Evolutionary conservation across 805 yeast genomes (phyloP), one percentile per base, ranked within the genome.

Genomic region (Dipodascus geniculatus): DNA sequence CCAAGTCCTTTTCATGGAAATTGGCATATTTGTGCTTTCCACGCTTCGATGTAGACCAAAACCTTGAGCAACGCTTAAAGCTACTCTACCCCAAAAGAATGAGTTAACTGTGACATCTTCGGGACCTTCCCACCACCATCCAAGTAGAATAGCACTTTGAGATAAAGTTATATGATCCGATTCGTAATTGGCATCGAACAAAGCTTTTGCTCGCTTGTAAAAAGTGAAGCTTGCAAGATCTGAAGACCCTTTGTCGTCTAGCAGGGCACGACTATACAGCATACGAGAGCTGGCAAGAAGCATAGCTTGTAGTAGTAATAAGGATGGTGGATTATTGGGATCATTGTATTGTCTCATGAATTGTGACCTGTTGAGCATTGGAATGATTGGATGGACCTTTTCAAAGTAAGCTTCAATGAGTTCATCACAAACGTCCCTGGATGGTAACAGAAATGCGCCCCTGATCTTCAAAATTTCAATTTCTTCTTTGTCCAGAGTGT

Each of bases 391-490:
- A 59, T 85, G 87, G 22, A 83, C 75, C 55, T 75, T 74, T 48
- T 74, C 77, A 60, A 87, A 87, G 67, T 77, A 87, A 50, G 76
- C 66, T 49, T 80, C 74, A 35, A 87, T 75, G 54, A 83, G 71
- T 58, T 79, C 85, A 58, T 76, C 77, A 54, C 82, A 76, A 16
- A 83, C 70, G 11, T 76, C 80, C 47, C 74, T 67, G 2, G 77
- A 74, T 1, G 95, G 95, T 20, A 87, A 66, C 51, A 78, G 68
- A 61, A 86, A 86, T 3, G 90, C 87, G 3, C 90, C 91, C 54
- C 81, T 71, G 54, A 80, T 61, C 59, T 80, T 76, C 56, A 86
- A 70, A 48, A 82, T 75, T 62, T 82, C 83, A 61, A 83, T 71
- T 58, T 85, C 90, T 23, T 78, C 83, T 2, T 79, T 73, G 60